Conservation (phyloP, 192 early-diverging fungal species). For the Backusella mclennaniae region DNA sequence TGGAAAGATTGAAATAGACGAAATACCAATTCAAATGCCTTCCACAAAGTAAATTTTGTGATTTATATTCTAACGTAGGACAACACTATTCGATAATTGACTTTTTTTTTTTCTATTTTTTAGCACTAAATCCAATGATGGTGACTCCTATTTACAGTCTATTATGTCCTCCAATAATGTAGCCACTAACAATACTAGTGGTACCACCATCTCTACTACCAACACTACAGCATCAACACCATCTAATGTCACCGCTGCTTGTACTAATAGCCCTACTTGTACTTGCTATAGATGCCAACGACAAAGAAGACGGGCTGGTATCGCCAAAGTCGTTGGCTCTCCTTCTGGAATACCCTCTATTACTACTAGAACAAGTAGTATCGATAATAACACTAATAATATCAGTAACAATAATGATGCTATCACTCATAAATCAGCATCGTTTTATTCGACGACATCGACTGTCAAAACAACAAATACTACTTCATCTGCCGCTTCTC, state of each 20-base stretch:
- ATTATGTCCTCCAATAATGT: background rate
- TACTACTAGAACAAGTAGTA: background rate
- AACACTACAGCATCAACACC: slow-evolving; percentile 12
- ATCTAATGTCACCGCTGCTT: slow-evolving; percentile 8
- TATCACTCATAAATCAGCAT: background rate
- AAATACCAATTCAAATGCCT: slow-evolving; percentile 12
- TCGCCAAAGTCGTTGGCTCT: background rate
- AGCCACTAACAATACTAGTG: slow-evolving; percentile 8
- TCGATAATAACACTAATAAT: background rate
- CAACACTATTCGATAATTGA: slow-evolving; percentile 4
- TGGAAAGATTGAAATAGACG: slow-evolving; percentile 26
- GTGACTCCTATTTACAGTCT: slow-evolving; percentile 17
- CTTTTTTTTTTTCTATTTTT: background rate
- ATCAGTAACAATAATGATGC: background rate
- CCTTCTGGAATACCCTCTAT: background rate
- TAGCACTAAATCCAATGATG: slow-evolving; percentile 1
- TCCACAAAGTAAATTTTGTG: background rate
- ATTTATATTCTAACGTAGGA: background rate
- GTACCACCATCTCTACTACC: background rate
- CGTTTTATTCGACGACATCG: background rate
- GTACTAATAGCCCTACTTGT: slow-evolving; percentile 16
- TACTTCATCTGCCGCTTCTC: background rate
- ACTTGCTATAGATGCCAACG: slow-evolving; percentile 36
- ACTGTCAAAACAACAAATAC: background rate
- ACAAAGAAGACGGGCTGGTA: slow-evolving; percentile 30